Evolutionary conservation across 257 asterid genomes (phyloP).

Genomic region (Solanum lycopersicoides): DNA sequence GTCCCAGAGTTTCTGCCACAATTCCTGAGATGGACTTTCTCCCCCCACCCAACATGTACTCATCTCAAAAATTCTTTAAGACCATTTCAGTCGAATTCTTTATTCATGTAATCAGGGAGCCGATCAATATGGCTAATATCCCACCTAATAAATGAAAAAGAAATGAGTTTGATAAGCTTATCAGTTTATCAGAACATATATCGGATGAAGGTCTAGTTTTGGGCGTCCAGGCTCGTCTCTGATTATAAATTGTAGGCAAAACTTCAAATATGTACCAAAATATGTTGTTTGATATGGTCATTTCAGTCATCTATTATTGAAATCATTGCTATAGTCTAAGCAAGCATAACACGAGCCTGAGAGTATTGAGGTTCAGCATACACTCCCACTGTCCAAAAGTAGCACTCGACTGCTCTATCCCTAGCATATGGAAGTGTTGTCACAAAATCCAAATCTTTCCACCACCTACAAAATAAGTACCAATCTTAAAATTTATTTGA

Average conservation of each 20-base stretch:
- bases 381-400: slow-evolving; percentile 10
- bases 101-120: neutral
- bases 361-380: slow-evolving; percentile 9
- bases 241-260: no score
- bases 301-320: neutral
- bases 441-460: neutral
- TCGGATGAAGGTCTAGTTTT: no score
- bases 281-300: no score
- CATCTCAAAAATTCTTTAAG: neutral
- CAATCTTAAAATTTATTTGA: neutral
- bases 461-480: neutral
- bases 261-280: no score
- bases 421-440: slow-evolving; percentile 11
- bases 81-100: neutral
- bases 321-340: neutral
- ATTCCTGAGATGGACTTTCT: neutral
- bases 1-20: no score
- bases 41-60: neutral
- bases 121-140: neutral
- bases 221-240: no score
- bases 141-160: neutral
- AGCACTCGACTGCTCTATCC: slow-evolving; percentile 14
- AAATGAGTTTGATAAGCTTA: no score
- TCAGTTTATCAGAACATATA: no score
- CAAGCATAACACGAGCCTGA: neutral